Percentiles rank a stretch among this genome's conserved stretches.
Evolutionary conservation across 108 stramenopile genomes (phyloP).

Genomic region (Cyclotella kingstonii): DNA sequence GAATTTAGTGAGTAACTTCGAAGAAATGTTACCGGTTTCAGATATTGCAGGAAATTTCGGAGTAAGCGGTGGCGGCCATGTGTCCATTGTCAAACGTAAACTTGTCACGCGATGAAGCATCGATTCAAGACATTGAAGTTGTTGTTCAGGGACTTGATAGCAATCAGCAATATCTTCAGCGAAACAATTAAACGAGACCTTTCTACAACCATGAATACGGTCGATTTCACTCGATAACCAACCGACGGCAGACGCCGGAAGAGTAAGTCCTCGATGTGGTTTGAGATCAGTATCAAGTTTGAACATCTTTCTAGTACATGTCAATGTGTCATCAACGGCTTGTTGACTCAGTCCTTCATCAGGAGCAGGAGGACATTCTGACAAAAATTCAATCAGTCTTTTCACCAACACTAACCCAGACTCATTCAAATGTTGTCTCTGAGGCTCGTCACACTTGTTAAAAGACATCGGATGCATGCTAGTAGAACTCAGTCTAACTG

Average conservation of each 20-base stretch:
- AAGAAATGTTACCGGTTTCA: constrained; percentile 15
- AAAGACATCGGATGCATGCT: constrained; percentile 4
- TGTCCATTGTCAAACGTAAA: constrained; percentile 56
- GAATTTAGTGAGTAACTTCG: constrained; percentile 33
- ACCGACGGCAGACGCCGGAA: constrained; percentile 72
- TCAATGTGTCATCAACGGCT: not conserved
- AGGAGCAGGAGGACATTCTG: constrained; percentile 38
- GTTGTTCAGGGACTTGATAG: constrained; percentile 38
- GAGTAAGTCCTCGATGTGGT: constrained; percentile 50
- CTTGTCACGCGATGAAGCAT: constrained; percentile 58
- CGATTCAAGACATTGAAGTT: constrained; percentile 50
- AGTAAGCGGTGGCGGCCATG: constrained; percentile 55
- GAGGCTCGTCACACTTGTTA: constrained; percentile 5
- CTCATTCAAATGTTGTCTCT: constrained; percentile 33
- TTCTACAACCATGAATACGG: not conserved
- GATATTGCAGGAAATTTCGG: constrained; percentile 17
- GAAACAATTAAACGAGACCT: not conserved
- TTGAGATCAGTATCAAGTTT: not conserved
- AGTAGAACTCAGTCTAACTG: too few species aligned
- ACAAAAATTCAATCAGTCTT: constrained; percentile 43
- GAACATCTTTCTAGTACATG: not conserved
- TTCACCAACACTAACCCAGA: constrained; percentile 37
- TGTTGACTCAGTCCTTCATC: constrained; percentile 18
- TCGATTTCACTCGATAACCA: constrained; percentile 61
- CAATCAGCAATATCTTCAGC: constrained; percentile 8